These are phyloP conservation scores for Laburnicola sp. DNA, from an alignment of 2,329 filamentous ascomycete genomes.

Conservation along the genomic window DNA sequence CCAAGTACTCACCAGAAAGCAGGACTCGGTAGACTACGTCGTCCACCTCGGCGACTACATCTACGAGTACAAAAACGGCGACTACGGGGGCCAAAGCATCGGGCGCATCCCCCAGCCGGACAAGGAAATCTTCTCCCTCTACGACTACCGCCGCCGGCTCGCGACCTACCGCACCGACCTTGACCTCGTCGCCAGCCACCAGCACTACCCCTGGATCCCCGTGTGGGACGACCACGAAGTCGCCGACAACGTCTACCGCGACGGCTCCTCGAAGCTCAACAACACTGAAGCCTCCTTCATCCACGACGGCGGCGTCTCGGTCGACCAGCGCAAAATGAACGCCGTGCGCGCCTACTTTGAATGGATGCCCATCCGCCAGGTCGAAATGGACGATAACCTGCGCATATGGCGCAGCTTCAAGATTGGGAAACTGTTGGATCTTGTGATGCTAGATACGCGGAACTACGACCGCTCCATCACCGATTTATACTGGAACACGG, in stretches of 20 bases:
- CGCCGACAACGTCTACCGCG: constrained; percentile 48
- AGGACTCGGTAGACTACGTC: constrained; percentile 49
- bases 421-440: constrained; percentile 45
- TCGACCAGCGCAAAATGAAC: constrained; percentile 53
- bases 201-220: constrained; percentile 49
- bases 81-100: constrained; percentile 42
- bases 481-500: constrained; percentile 59
- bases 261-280: constrained; percentile 46
- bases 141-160: constrained; percentile 51
- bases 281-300: constrained; percentile 51
- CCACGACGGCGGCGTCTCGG: constrained; percentile 43
- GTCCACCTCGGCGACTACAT: constrained; percentile 51
- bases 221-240: constrained; percentile 54
- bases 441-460: constrained; percentile 48
- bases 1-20: constrained; percentile 5
- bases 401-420: constrained; percentile 46
- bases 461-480: constrained; percentile 48
- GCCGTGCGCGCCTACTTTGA: constrained; percentile 52
- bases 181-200: constrained; percentile 46
- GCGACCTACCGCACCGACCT: constrained; percentile 48
- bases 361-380: constrained; percentile 51
- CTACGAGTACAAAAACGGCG: constrained; percentile 47
- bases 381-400: constrained; percentile 49
- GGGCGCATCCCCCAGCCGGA: constrained; percentile 40
- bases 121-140: constrained; percentile 47